These are phyloP conservation scores for Penstemon davidsonii DNA, from an alignment of 257 asterid genomes.

Conservation along the genomic window DNA sequence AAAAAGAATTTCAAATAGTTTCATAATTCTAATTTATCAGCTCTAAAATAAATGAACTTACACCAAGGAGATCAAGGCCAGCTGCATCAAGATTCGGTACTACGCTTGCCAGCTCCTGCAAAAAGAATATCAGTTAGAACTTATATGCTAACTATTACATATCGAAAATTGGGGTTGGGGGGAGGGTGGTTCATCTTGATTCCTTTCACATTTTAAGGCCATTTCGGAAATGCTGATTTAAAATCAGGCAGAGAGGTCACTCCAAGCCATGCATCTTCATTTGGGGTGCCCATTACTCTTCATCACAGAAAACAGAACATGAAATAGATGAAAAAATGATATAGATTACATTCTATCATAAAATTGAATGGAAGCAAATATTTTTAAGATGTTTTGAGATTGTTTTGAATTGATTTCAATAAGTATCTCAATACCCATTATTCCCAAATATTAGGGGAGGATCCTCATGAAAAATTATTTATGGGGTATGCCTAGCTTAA, in stretches of 20 bases:
- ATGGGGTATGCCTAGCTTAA: neutral
- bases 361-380: neutral
- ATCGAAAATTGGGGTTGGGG: neutral
- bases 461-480: neutral
- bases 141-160: constrained; percentile 14
- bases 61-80: constrained; percentile 85
- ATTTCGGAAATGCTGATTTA: constrained; percentile 80
- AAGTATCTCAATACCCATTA: neutral
- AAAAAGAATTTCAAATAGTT: neutral
- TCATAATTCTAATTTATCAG: no score
- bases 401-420: constrained; percentile 1
- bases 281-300: constrained; percentile 96
- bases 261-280: constrained; percentile 92
- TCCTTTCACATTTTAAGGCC: constrained; percentile 69
- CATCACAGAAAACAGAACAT: constrained; percentile 24
- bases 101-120: constrained; percentile 69
- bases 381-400: neutral
- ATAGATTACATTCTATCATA: neutral
- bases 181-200: neutral
- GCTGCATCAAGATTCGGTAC: constrained; percentile 76
- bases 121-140: constrained; percentile 23
- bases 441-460: no score
- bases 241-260: constrained; percentile 93
- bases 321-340: constrained; percentile 22
- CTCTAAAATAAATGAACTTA: constrained; percentile 43